Percentiles rank a stretch among this genome's conserved stretches.
Conservation (phyloP, 2,329 filamentous ascomycete genomes). For the Talaromyces islandicus region DNA sequence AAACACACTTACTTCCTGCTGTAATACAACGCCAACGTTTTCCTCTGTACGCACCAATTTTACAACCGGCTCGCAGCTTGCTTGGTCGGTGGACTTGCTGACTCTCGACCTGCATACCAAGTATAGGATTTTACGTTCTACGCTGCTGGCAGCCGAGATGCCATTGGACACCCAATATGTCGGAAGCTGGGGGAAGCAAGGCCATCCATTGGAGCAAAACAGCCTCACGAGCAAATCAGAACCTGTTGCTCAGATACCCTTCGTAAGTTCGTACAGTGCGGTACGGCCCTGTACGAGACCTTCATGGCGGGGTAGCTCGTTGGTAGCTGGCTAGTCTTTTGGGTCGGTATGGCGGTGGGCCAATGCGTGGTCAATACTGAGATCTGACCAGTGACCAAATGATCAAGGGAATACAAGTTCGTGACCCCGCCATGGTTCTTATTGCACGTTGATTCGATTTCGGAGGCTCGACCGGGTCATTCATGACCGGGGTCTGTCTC, state of each 20-base stretch:
- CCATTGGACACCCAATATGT: not conserved
- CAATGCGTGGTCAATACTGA: not conserved
- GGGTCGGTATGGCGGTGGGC: not conserved
- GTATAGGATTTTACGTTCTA: not conserved
- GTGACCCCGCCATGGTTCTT: not conserved
- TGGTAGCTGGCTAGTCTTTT: not conserved
- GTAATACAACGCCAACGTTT: not conserved
- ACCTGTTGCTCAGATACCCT: not conserved
- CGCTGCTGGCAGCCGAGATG: not conserved
- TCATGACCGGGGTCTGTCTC: not conserved
- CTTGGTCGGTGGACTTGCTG: too few relatives aligned
- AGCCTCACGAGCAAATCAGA: not conserved
- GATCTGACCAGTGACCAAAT: not conserved
- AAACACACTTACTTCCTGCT: too few relatives aligned
- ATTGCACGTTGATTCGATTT: not conserved
- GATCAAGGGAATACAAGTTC: not conserved
- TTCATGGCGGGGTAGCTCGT: not conserved
- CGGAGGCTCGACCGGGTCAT: not conserved
- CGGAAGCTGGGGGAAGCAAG: not conserved
- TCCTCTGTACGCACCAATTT: not conserved
- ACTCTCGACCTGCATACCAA: not conserved
- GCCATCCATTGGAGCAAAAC: not conserved
- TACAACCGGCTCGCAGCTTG: not conserved
- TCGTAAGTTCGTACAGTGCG: not conserved
- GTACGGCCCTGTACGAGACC: not conserved